These are phyloP conservation scores for Syncephalis plumigaleata DNA, from an alignment of 371 early-diverging fungal species.

Conservation along the genomic window DNA sequence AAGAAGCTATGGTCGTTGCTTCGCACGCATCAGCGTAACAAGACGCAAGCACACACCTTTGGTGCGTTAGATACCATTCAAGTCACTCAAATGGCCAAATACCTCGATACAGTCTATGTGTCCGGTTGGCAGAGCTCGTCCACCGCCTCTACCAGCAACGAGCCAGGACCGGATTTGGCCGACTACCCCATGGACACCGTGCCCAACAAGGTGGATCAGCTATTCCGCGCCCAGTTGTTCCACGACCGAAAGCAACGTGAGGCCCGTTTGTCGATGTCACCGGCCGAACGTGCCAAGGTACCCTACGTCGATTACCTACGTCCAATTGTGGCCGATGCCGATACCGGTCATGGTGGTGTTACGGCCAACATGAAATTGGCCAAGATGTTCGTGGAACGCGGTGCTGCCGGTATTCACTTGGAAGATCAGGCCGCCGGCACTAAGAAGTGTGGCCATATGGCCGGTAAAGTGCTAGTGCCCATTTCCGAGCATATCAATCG, in stretches of 20 bases:
- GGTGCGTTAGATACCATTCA: conserved; percentile 90
- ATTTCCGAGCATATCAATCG: conserved; percentile 95
- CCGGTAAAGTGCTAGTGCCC: conserved; percentile 95
- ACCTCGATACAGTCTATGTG: conserved; percentile 94
- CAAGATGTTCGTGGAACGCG: conserved; percentile 88
- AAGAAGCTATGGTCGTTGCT: conserved; percentile 87
- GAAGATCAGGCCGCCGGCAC: conserved; percentile 93
- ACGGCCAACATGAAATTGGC: conserved; percentile 84
- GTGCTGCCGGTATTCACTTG: conserved; percentile 80
- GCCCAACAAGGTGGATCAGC: conserved; percentile 96
- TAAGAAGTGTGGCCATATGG: conserved; percentile 99
- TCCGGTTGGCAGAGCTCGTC: conserved; percentile 98
- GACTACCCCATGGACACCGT: conserved; percentile 98
- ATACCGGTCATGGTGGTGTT: conserved; percentile 92
- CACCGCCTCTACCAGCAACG: conserved; percentile 91
- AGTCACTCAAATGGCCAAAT: conserved; percentile 94
- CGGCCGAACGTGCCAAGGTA: conserved; percentile 45
- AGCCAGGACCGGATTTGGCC: conserved; percentile 97
- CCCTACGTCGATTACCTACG: conserved; percentile 80
- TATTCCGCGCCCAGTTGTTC: conserved; percentile 94
- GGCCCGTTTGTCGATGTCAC: conserved; percentile 52
- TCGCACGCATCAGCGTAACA: conserved; percentile 50
- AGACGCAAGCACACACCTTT: conserved; percentile 82
- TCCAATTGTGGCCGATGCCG: conserved; percentile 96
- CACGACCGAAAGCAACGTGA: conserved; percentile 96